Percentiles rank a stretch among this genome's conserved stretches.
These are phyloP conservation scores for Babesia sp. DNA, from an alignment of 169 alveolate genomes.

Conservation along the genomic window DNA sequence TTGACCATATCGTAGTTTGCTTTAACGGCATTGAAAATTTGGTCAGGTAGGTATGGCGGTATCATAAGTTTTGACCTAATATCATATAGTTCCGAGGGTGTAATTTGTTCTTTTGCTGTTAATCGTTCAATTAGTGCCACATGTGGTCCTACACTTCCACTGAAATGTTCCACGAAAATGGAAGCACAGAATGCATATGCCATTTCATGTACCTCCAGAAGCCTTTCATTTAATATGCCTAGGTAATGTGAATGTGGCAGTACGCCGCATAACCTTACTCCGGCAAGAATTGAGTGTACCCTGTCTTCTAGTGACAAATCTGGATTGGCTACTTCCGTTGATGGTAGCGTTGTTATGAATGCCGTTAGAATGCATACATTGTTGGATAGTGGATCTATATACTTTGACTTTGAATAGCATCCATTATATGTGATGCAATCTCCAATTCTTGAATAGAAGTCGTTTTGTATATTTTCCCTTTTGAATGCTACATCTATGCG, in stretches of 20 bases:
- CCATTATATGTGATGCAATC: conserved; percentile 80
- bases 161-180: conserved; percentile 67
- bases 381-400: conserved; percentile 79
- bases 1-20: conserved; percentile 53
- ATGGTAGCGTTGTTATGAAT: conserved; percentile 64
- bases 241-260: conserved; percentile 12
- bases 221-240: conserved; percentile 44
- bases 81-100: conserved; percentile 71
- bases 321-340: conserved; percentile 18
- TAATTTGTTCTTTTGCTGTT: conserved; percentile 41
- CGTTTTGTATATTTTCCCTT: conserved; percentile 70
- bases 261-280: conserved; percentile 14
- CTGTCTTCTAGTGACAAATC: conserved; percentile 28
- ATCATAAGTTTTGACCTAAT: conserved; percentile 70
- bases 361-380: conserved; percentile 68
- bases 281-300: conserved; percentile 36
- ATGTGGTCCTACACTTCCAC: conserved; percentile 76
- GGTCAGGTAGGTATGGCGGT: conserved; percentile 70
- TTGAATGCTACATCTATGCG: conserved; percentile 79
- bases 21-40: conserved; percentile 45
- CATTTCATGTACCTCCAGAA: conserved; percentile 53
- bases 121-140: conserved; percentile 64
- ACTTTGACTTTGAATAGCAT: conserved; percentile 78
- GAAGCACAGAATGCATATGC: conserved; percentile 66
- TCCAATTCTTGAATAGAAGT: conserved; percentile 78